A percentile compares a stretch with the other conserved stretches of the same genome.
phyloP scores from a whole-genome alignment of 2,329 filamentous ascomycete genomes.

The Pseudocercospora fijiensis region DNA sequence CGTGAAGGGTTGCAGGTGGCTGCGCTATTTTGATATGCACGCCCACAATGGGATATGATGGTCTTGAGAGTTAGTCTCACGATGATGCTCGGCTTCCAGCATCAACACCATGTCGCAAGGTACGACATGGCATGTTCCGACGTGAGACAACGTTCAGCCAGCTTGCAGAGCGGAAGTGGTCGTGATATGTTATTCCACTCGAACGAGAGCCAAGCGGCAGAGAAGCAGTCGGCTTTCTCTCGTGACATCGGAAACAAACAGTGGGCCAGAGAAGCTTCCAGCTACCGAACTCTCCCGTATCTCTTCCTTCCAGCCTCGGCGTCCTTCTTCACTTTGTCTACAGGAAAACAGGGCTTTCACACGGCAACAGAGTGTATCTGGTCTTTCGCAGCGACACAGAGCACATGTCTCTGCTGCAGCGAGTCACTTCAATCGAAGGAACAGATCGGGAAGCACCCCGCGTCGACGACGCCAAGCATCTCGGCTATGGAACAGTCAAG shows the following conservation, averaged over 20 bases:
- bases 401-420: conserved; percentile 54
- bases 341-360: conserved; percentile 9
- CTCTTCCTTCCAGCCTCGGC: neutral
- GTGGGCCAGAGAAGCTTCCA: neutral
- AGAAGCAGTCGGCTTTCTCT: neutral
- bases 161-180: too few relatives aligned
- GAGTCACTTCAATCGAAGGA: conserved; percentile 53
- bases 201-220: neutral
- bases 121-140: neutral
- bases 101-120: neutral
- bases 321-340: neutral
- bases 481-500: conserved; percentile 29
- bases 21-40: neutral
- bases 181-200: too few relatives aligned
- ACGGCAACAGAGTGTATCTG: neutral
- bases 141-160: neutral
- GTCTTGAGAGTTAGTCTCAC: neutral
- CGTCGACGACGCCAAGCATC: conserved; percentile 20
- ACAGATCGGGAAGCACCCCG: conserved; percentile 44
- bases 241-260: neutral
- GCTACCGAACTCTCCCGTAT: neutral
- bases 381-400: neutral
- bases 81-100: neutral
- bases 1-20: neutral
- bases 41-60: too few relatives aligned